Evolutionary conservation across 768 basidiomycete species (phyloP).

Genomic region (Auriculariales sp.): DNA sequence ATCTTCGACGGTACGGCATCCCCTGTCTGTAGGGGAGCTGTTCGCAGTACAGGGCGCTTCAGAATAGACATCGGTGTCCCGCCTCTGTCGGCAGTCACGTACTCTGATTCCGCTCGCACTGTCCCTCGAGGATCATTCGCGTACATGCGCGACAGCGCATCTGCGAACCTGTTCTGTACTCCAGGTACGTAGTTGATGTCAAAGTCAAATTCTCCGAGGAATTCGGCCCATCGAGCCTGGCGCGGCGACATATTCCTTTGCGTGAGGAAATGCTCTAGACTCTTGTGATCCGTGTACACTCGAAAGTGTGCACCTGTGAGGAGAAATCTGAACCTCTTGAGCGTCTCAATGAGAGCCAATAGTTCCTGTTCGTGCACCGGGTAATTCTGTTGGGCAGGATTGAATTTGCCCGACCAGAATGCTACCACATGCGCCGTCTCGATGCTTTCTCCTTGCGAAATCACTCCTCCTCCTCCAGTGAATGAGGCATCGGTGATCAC

Average conservation of each 20-base stretch:
- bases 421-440: slow-evolving; percentile 13
- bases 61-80: no score
- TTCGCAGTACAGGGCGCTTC: no score
- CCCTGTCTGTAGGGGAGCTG: no score
- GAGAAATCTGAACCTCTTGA: slow-evolving; percentile 11
- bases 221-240: slow-evolving; percentile 25
- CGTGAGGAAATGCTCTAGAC: slow-evolving; percentile 15
- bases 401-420: slow-evolving; percentile 24
- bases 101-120: not conserved
- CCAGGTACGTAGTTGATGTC: slow-evolving; percentile 18
- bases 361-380: slow-evolving; percentile 26
- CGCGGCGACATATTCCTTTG: slow-evolving; percentile 20
- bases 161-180: slow-evolving; percentile 16
- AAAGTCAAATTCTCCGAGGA: slow-evolving; percentile 18
- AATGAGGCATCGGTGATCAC: slow-evolving; percentile 19
- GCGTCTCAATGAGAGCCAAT: slow-evolving; percentile 19
- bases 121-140: not conserved
- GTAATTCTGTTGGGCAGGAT: slow-evolving; percentile 24
- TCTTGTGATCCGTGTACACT: slow-evolving; percentile 19
- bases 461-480: slow-evolving; percentile 16
- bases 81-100: not conserved
- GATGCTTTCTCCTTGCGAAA: slow-evolving; percentile 16
- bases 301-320: slow-evolving; percentile 17
- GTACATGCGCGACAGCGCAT: slow-evolving; percentile 10
- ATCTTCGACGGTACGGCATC: no score